These are phyloP conservation scores for Fusarium tuaranense DNA, from an alignment of 2,329 filamentous ascomycete genomes.

Conservation along the genomic window DNA sequence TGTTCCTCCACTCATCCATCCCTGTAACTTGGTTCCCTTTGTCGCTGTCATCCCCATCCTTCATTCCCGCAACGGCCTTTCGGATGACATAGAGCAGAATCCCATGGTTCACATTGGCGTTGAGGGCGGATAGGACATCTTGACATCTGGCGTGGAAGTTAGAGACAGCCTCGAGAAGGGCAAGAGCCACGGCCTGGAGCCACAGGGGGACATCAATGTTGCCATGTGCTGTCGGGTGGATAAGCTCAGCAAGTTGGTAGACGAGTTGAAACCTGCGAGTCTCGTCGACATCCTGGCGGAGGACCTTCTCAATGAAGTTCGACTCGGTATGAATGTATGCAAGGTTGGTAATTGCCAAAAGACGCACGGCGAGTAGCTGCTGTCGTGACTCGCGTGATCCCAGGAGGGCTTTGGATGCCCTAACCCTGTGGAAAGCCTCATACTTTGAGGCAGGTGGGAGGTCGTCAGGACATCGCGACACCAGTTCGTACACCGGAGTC, in stretches of 20 bases:
- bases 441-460: slow-evolving; percentile 82
- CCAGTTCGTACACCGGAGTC: slow-evolving; percentile 66
- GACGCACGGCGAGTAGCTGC: slow-evolving; percentile 80
- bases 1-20: slow-evolving; percentile 89
- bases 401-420: slow-evolving; percentile 84
- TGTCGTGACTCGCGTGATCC: slow-evolving; percentile 75
- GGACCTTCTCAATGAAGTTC: slow-evolving; percentile 86
- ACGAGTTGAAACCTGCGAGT: slow-evolving; percentile 89
- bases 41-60: slow-evolving; percentile 64
- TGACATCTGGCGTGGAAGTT: slow-evolving; percentile 80
- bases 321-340: slow-evolving; percentile 88
- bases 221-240: slow-evolving; percentile 83
- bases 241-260: slow-evolving; percentile 91
- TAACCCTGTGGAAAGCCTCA: slow-evolving; percentile 85
- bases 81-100: slow-evolving; percentile 93
- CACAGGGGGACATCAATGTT: slow-evolving; percentile 76
- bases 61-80: slow-evolving; percentile 88
- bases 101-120: slow-evolving; percentile 95
- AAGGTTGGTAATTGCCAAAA: slow-evolving; percentile 90
- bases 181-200: slow-evolving; percentile 85
- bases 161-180: slow-evolving; percentile 86
- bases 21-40: slow-evolving; percentile 71
- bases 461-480: slow-evolving; percentile 68
- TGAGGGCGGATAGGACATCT: slow-evolving; percentile 91
- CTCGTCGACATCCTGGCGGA: slow-evolving; percentile 90